phyloP scores from a whole-genome alignment of 1,284 basidiomycete species.

The Ustilago vetiveriae region DNA sequence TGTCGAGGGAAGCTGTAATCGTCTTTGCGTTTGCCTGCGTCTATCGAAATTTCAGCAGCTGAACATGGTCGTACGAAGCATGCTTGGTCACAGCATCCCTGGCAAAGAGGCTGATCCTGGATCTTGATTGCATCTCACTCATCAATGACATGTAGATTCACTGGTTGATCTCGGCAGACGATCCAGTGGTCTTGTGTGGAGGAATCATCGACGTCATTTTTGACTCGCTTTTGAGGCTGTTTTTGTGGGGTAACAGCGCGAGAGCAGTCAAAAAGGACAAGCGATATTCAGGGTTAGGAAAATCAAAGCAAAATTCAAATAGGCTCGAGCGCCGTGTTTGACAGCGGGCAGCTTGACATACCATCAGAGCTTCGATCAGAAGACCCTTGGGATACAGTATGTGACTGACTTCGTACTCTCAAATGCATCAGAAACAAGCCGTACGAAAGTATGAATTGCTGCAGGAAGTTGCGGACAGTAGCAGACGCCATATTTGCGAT shows the following conservation, averaged over 20 bases:
- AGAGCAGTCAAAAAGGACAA: too few species aligned
- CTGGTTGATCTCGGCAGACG: slow-evolving; percentile 2
- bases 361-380: too few species aligned
- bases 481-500: too few species aligned
- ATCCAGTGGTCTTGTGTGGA: not conserved
- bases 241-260: slow-evolving; percentile 5
- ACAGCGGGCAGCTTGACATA: not conserved
- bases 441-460: too few species aligned
- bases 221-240: too few species aligned
- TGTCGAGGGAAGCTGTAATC: not conserved
- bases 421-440: too few species aligned
- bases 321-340: not conserved
- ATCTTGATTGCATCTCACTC: slow-evolving; percentile 9
- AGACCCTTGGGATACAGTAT: too few species aligned
- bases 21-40: too few species aligned
- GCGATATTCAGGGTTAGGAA: not conserved
- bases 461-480: too few species aligned
- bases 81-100: not conserved
- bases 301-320: not conserved
- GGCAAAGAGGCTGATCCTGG: not conserved
- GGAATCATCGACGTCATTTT: slow-evolving; percentile 12
- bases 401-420: too few species aligned
- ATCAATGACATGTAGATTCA: slow-evolving; percentile 5
- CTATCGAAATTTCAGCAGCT: not conserved
- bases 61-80: not conserved